phyloP scores from a whole-genome alignment of 306 rosid species.

The Quercus rubra region DNA sequence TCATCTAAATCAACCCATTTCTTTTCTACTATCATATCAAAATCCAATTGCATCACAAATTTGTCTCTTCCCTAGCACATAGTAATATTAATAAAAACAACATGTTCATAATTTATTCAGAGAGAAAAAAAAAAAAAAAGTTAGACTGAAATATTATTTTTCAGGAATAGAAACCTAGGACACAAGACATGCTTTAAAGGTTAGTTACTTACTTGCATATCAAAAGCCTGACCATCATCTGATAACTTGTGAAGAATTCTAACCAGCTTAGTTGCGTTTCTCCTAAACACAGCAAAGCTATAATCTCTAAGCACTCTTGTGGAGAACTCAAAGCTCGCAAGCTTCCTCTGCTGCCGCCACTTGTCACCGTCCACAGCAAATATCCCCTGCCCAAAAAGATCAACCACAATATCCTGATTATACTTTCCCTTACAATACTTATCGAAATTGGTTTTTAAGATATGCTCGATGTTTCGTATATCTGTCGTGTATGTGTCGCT shows the following conservation, averaged over 20 bases:
- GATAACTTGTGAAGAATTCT: slow-evolving; percentile 28
- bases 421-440: slow-evolving; percentile 52
- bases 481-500: slow-evolving; percentile 55
- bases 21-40: too few relatives aligned
- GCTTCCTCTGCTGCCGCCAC: slow-evolving; percentile 78
- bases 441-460: slow-evolving; percentile 41
- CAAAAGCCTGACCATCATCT: slow-evolving; percentile 33
- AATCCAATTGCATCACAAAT: too few relatives aligned
- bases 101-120: too few relatives aligned
- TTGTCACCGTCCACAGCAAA: slow-evolving; percentile 61
- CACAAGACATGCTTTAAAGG: neutral
- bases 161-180: too few relatives aligned
- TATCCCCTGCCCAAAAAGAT: slow-evolving; percentile 67
- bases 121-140: too few relatives aligned
- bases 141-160: too few relatives aligned
- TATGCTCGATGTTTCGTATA: slow-evolving; percentile 46
- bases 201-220: slow-evolving; percentile 53
- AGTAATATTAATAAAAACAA: too few relatives aligned
- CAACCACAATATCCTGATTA: slow-evolving; percentile 25
- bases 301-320: slow-evolving; percentile 68
- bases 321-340: slow-evolving; percentile 65
- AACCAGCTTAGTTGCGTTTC: slow-evolving; percentile 53
- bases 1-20: too few relatives aligned
- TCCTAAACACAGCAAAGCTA: slow-evolving; percentile 52
- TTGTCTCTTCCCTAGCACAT: too few relatives aligned